Evolutionary conservation across 164 flowering plant species (phyloP), one percentile per base, ranked within the genome.

Genomic region (Berberis vulgaris): DNA sequence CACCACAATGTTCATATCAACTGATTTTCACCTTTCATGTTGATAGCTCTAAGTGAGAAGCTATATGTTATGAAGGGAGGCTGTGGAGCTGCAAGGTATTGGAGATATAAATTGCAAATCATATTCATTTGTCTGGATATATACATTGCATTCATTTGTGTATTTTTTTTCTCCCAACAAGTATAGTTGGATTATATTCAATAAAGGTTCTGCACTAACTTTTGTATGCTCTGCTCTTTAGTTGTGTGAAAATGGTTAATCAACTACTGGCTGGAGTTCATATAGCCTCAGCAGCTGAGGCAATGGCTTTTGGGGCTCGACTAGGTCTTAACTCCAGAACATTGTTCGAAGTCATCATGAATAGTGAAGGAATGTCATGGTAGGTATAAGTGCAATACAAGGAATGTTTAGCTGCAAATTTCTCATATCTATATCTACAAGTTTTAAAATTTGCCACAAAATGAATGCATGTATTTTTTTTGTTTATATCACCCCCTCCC

Each of bases 201-300:
- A 26, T 26, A 26, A 26, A 26, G 26, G 26, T 53, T 7, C n/a
- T 53, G 3, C n/a, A 8, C 55, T 12, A 53, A 55, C 1, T 55
- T 55, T 26, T 13, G 40, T 26, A 55, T 26, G 2, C 66, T 56
- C 57, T 61, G 9, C 67, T 43, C 61, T 73, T 39, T 61, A 95
- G 99, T 82, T 85, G 77, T 72, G 84, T 95, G 62, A 95, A 95
- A 80, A 95, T 95, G 99, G 83, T 87, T 63, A 95, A 95, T 77
- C 99, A 95, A 78, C 80, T 95, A 68, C 97, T 95, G 75, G 99
- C 99, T 72, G 99, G 99, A 73, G 97, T 95, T 73, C 99, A 95
- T 71, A 95, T 95, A 64, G 99, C 94, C 73, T 79, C 97, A 64
- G 81, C 92, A 59, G 99, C 99, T 60, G 99, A 95, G 80, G 97